phyloP scores from a whole-genome alignment of 768 basidiomycete genomes.

The Leccinum pellstonianum region DNA sequence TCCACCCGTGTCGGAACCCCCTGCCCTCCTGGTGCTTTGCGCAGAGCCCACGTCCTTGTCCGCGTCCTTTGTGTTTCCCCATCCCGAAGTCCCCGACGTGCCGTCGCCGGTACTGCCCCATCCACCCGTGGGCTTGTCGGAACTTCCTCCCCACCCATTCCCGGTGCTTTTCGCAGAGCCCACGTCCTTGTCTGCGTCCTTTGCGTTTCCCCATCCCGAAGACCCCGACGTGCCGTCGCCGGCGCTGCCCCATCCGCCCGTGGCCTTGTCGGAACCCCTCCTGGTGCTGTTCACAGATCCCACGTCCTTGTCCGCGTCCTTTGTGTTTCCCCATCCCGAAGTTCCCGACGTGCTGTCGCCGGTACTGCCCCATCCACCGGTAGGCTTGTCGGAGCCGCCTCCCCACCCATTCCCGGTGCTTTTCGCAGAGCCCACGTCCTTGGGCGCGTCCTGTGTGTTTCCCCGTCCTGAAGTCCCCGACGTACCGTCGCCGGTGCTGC shows the following conservation, averaged over 20 bases:
- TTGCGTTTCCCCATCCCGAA: background rate
- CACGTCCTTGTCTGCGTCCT: background rate
- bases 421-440: background rate
- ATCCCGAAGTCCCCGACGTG: constrained; percentile 11
- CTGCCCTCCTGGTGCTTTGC: background rate
- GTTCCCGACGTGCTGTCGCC: constrained; percentile 1
- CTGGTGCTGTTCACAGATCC: background rate
- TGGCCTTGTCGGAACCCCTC: background rate
- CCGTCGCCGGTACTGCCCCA: constrained; percentile 3
- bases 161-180: background rate
- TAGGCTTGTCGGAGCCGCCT: background rate
- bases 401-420: background rate
- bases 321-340: constrained; percentile 10
- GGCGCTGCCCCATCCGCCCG: background rate
- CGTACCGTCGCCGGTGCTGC: background rate
- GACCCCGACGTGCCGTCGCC: background rate
- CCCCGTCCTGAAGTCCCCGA: background rate
- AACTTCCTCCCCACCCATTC: background rate
- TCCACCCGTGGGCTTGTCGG: background rate
- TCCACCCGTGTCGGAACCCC: background rate
- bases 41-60: background rate
- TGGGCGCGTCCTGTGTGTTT: background rate
- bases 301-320: background rate
- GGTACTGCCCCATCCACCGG: constrained; percentile 4
- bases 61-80: background rate